Evolutionary conservation across 257 asterid species (phyloP), one percentile per base, ranked within the genome.

Genomic region (Petrea volubilis): DNA sequence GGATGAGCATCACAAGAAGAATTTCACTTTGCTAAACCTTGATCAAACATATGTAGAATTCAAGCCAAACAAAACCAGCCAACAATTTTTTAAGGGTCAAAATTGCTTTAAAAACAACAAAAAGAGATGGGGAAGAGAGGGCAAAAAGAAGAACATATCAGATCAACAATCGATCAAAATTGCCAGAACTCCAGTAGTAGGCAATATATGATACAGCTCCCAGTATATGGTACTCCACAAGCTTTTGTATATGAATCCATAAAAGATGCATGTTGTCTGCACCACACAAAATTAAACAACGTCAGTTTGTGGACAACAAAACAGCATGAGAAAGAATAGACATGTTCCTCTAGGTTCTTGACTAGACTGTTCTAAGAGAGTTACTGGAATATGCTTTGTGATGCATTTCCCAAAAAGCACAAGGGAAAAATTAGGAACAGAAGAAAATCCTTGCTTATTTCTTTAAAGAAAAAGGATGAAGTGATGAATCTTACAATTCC

Each of bases 251-350:
- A 18, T 40, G 43, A 29, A 33, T 24, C 7, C 4, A 14, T n/a
- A 6, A 53, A 11, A 33, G 34, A 70, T 13, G 23, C 20, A 24
- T 15, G 49, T 59, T 53, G 52, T 43, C 83, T 78, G 79, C 66
- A 57, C 40, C 60, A 41, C 62, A 20, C 60, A 72, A 72, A 60
- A 49, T 8, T 24, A 44, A 44, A 38, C 1, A 6, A 13, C 0
- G 36, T 75, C 29, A 79, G 64, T 51, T 67, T 36, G 47, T 15
- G 23, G 62, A 15, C 7, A 27, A 38, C 24, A 12, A 44, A 27
- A 33, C 5, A 14, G 20, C 7, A 50, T 51, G 10, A 12, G 12
- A 15, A 41, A 12, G 1, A 40, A 27, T 25, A 29, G 21, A n/a
- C 52, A 46, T n/a, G 46, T 14, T 60, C 34, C 23, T 5, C 33